Conservation (phyloP, 257 asterid species). For the Solanum rostratum region DNA sequence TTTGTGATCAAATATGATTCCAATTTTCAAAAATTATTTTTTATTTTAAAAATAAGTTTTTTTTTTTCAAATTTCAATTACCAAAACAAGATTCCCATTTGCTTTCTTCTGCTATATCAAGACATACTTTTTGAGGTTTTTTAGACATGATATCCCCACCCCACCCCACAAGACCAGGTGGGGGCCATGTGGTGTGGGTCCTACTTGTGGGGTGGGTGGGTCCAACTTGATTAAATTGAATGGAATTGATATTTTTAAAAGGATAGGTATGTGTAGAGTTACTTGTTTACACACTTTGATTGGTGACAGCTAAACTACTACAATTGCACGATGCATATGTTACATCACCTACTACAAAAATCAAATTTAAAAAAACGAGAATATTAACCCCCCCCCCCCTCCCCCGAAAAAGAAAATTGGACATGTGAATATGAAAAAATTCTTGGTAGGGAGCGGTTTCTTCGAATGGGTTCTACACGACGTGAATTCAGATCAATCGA, state of each 20-base stretch:
- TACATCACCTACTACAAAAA: background rate
- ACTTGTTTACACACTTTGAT: background rate
- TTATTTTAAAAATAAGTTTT: too few species aligned
- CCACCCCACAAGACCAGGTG: background rate
- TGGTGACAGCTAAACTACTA: conserved; percentile 18
- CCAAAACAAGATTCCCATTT: background rate
- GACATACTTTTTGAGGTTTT: background rate
- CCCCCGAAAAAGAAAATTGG: background rate
- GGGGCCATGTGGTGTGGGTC: conserved; percentile 34
- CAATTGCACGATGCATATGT: background rate
- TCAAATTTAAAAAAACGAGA: background rate
- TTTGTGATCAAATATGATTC: too few species aligned
- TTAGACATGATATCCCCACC: background rate
- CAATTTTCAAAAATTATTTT: too few species aligned
- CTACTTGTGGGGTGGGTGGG: background rate
- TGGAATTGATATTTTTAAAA: background rate
- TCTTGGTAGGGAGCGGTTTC: too few species aligned
- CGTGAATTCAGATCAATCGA: too few species aligned
- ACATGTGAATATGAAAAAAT: too few species aligned
- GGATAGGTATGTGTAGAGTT: background rate
- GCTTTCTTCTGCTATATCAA: background rate
- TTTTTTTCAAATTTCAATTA: background rate
- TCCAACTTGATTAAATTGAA: conserved; percentile 4
- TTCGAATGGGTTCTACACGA: too few species aligned
- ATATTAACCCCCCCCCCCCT: too few species aligned